Conservation (phyloP, 495 filamentous ascomycete species). For the Lentithecium fluviatile region DNA sequence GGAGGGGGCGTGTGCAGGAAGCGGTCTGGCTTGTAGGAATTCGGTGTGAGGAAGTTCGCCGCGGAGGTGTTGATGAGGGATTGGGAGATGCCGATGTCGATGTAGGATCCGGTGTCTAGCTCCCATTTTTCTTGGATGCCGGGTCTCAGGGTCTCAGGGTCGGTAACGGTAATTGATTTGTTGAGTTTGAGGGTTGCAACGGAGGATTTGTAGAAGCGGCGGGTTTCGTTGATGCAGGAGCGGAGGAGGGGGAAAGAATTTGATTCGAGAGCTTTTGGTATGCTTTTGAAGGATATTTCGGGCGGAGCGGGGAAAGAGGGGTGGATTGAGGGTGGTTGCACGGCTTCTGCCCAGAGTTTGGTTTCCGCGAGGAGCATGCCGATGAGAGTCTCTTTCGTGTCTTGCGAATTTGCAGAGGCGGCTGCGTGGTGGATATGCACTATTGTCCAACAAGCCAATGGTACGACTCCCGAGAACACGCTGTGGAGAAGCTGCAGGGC, state of each 20-base stretch:
- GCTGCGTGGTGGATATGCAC: constrained; percentile 50
- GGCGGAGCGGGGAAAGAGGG: constrained; percentile 56
- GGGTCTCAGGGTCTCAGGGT: neutral
- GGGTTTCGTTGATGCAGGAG: constrained; percentile 22
- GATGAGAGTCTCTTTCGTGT: constrained; percentile 32
- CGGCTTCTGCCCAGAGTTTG: constrained; percentile 47
- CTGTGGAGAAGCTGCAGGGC: constrained; percentile 51
- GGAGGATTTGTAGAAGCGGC: constrained; percentile 20
- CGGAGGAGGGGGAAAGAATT: constrained; percentile 44
- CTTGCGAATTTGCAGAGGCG: neutral
- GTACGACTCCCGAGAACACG: constrained; percentile 52
- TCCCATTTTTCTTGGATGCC: constrained; percentile 5
- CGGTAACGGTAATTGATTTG: constrained; percentile 12
- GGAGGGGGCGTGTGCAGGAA: constrained; percentile 12
- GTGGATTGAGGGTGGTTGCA: constrained; percentile 49
- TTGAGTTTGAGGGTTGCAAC: constrained; percentile 2
- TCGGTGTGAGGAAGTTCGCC: constrained; percentile 13
- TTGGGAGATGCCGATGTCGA: constrained; percentile 26
- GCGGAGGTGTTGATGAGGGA: constrained; percentile 26
- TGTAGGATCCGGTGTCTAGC: constrained; percentile 15
- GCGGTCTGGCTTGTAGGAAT: constrained; percentile 20
- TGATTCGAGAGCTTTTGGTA: constrained; percentile 39
- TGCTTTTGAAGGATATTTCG: constrained; percentile 6
- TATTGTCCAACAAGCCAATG: constrained; percentile 58
- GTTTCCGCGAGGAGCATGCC: constrained; percentile 56